A percentile compares a stretch with the other conserved stretches of the same genome.
These are phyloP conservation scores for Fomitopsis palustris DNA, from an alignment of 1,284 basidiomycete species.

Conservation along the genomic window DNA sequence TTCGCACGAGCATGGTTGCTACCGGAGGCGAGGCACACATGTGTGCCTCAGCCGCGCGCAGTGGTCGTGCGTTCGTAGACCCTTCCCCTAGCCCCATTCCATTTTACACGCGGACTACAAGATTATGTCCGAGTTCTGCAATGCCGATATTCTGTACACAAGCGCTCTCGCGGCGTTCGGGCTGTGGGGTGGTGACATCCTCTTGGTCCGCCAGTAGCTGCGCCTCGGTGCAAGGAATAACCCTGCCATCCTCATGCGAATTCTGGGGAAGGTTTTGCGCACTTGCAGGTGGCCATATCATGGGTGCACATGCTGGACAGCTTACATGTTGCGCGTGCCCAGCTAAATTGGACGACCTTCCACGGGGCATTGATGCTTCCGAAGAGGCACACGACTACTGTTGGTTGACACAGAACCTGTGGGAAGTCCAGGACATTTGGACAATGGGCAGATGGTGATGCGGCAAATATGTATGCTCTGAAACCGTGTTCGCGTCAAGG, in stretches of 20 bases:
- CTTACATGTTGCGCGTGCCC: not conserved
- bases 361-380: constrained; percentile 32
- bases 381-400: constrained; percentile 44
- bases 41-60: constrained; percentile 18
- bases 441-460: constrained; percentile 37
- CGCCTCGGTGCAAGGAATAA: constrained; percentile 30
- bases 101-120: constrained; percentile 14
- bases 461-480: constrained; percentile 28
- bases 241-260: constrained; percentile 35
- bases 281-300: constrained; percentile 29
- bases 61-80: constrained; percentile 26
- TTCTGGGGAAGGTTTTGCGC: constrained; percentile 32
- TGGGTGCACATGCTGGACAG: not conserved
- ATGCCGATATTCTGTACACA: constrained; percentile 29
- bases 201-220: constrained; percentile 36
- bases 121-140: constrained; percentile 14
- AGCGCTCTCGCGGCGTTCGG: constrained; percentile 40
- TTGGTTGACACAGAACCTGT: constrained; percentile 41
- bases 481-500: constrained; percentile 19
- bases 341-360: constrained; percentile 30
- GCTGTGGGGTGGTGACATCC: constrained; percentile 34
- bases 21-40: constrained; percentile 6
- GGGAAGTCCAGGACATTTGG: constrained; percentile 40
- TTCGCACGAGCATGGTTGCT: constrained; percentile 30
- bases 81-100: constrained; percentile 19